Evolutionary conservation across 345 rosid species (phyloP).

Genomic region (Brassica nigra): DNA sequence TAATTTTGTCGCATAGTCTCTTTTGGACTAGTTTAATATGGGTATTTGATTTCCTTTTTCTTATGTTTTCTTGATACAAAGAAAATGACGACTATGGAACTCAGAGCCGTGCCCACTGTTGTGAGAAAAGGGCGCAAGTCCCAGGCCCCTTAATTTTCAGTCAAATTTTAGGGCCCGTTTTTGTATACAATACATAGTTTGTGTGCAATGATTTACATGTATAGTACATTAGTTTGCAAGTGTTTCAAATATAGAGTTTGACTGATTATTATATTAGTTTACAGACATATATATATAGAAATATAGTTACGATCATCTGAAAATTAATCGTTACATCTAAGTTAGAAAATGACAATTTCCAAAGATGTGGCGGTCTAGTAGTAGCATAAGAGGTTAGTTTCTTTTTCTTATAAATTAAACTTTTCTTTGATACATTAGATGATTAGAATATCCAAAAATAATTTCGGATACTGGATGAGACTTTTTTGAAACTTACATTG

Average conservation of each 20-base stretch:
- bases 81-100: background rate
- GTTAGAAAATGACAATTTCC: background rate
- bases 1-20: constrained; percentile 13
- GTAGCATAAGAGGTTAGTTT: background rate
- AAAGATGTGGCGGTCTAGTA: background rate
- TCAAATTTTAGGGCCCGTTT: no score
- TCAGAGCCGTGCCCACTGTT: no score
- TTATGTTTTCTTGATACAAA: background rate
- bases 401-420: background rate
- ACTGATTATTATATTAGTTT: no score
- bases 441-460: background rate
- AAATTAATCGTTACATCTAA: background rate
- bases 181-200: no score
- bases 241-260: no score
- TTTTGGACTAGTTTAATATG: background rate
- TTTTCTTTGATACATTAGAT: background rate
- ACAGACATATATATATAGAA: no score
- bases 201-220: no score
- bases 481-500: background rate
- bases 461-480: background rate
- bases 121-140: no score
- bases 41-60: background rate
- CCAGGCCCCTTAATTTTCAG: no score
- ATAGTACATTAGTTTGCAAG: no score
- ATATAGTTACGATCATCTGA: background rate